These are phyloP conservation scores for Trichomonas vaginalis DNA, from an alignment of 208 protist genomes.

Conservation along the genomic window DNA sequence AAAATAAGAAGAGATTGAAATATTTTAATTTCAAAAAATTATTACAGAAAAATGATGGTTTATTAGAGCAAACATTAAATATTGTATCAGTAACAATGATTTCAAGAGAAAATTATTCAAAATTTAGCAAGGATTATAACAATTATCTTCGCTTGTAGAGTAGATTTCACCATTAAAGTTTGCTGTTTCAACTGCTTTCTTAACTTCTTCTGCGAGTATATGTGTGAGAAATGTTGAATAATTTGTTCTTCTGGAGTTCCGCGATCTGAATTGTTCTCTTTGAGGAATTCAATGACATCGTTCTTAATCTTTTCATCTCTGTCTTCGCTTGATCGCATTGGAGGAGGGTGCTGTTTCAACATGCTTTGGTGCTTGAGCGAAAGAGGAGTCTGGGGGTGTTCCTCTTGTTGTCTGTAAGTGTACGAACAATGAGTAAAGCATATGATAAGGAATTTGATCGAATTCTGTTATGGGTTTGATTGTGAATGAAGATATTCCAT, in stretches of 20 bases:
- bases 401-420: neutral
- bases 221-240: neutral
- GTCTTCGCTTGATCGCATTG: neutral
- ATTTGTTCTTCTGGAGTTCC: neutral
- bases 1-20: too few species aligned
- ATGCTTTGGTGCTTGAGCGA: neutral
- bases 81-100: too few species aligned
- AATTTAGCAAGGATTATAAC: neutral
- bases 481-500: neutral
- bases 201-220: neutral
- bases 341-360: neutral
- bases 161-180: neutral
- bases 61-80: too few species aligned
- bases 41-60: too few species aligned
- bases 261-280: neutral
- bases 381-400: neutral
- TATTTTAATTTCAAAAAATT: too few species aligned
- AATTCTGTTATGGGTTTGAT: neutral
- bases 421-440: neutral
- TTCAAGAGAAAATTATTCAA: too few species aligned
- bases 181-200: neutral
- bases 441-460: neutral
- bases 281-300: neutral
- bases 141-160: neutral
- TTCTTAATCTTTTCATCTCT: neutral